phyloP scores from a whole-genome alignment of 2,329 filamentous ascomycete genomes.

The Aspergillus nomiae region DNA sequence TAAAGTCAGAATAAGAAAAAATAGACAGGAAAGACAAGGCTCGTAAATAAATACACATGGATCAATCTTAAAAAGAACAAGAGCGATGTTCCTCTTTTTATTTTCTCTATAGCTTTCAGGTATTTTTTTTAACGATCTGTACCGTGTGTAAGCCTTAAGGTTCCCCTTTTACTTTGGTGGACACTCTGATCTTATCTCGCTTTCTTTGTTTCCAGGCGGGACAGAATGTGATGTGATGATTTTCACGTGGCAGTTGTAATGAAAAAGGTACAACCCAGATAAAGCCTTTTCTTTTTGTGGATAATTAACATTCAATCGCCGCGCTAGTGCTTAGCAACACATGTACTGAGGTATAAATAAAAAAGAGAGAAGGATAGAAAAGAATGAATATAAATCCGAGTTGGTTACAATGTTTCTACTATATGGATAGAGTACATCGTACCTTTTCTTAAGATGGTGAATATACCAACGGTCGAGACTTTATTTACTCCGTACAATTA shows the following conservation, averaged over 20 bases:
- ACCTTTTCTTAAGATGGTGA: too few species aligned
- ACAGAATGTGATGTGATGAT: not conserved
- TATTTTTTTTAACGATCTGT: not conserved
- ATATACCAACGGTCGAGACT: too few species aligned
- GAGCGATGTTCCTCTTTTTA: not conserved
- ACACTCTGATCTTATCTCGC: conserved; percentile 24
- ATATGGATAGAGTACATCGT: too few species aligned
- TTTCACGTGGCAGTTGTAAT: conserved; percentile 17
- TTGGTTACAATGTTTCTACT: too few species aligned
- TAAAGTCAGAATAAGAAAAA: not conserved
- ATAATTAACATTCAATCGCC: not conserved
- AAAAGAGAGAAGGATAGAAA: too few species aligned
- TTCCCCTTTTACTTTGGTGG: not conserved
- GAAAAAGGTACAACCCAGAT: not conserved
- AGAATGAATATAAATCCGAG: too few species aligned
- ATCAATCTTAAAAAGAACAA: not conserved
- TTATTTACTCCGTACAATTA: too few species aligned
- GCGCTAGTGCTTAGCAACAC: not conserved
- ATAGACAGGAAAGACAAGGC: not conserved
- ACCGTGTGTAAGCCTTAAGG: not conserved
- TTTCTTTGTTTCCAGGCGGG: conserved; percentile 5
- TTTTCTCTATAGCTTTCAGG: not conserved
- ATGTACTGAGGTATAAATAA: not conserved
- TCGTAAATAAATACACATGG: not conserved
- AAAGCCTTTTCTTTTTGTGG: too few species aligned